phyloP scores from a whole-genome alignment of 495 filamentous ascomycete species.

The Sphaerosporella brunnea region DNA sequence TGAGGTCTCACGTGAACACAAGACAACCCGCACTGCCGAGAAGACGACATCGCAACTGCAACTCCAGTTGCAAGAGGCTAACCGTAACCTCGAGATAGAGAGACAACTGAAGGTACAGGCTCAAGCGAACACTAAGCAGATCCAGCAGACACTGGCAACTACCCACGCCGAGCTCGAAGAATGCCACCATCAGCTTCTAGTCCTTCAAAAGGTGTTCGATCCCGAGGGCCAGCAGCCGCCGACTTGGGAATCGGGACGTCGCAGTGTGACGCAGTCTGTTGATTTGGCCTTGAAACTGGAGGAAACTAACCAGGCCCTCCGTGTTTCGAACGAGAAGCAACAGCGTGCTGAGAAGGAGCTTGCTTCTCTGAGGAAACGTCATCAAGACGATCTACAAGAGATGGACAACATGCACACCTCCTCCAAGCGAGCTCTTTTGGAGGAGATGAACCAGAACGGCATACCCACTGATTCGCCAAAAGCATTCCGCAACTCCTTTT shows the following conservation, averaged over 20 bases:
- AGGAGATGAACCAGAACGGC: conserved; percentile 79
- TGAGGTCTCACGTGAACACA: conserved; percentile 77
- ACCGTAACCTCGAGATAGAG: conserved; percentile 79
- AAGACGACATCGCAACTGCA: conserved; percentile 68
- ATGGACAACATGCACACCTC: conserved; percentile 54
- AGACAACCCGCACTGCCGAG: conserved; percentile 78
- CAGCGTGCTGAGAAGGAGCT: conserved; percentile 69
- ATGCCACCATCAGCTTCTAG: conserved; percentile 57
- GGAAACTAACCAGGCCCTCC: conserved; percentile 65
- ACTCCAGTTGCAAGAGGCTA: conserved; percentile 72
- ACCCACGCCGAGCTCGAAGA: conserved; percentile 63
- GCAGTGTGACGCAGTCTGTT: conserved; percentile 36
- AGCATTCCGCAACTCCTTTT: conserved; percentile 50
- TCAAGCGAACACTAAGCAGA: conserved; percentile 64
- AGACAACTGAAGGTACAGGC: conserved; percentile 69
- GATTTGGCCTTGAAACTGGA: conserved; percentile 82
- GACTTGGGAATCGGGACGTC: conserved; percentile 45
- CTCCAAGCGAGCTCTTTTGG: conserved; percentile 53
- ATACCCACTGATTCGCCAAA: conserved; percentile 59
- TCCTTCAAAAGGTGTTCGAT: conserved; percentile 71
- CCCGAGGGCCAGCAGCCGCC: conserved; percentile 47
- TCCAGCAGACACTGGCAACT: conserved; percentile 59
- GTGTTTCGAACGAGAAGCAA: conserved; percentile 70
- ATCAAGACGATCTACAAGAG: conserved; percentile 55
- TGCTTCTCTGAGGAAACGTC: conserved; percentile 52